A percentile compares a stretch with the other conserved stretches of the same genome.
Evolutionary conservation across 78 protist genomes (phyloP).

Genomic region (Dictyostelium capitatum): DNA sequence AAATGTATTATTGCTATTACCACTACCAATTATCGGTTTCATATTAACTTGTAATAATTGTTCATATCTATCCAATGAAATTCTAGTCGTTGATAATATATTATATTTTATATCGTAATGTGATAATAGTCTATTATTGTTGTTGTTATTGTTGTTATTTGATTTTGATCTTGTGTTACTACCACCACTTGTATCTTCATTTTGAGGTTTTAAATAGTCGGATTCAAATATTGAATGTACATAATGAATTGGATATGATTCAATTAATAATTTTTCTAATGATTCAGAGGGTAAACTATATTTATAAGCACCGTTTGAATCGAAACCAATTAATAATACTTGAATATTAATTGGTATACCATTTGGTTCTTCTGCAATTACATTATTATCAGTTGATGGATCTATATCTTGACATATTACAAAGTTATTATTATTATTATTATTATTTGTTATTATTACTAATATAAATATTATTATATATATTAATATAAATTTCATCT

Average conservation of each 20-base stretch:
- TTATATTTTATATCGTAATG: conserved; percentile 49
- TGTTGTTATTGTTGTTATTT: background rate
- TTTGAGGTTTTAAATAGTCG: conserved; percentile 10
- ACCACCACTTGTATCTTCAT: background rate
- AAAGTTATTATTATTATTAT: too few relatives aligned
- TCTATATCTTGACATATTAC: too few relatives aligned
- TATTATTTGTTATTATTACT: too few relatives aligned
- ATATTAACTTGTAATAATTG: conserved; percentile 7
- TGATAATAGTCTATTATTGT: background rate
- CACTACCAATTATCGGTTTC: background rate
- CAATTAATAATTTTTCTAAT: conserved; percentile 28
- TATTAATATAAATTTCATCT: too few relatives aligned
- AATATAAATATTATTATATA: too few relatives aligned
- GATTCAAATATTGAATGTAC: conserved; percentile 47
- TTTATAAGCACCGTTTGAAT: conserved; percentile 53
- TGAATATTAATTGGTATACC: conserved; percentile 49
- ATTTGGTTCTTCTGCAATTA: conserved; percentile 55
- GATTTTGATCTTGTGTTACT: background rate
- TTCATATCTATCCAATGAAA: conserved; percentile 21
- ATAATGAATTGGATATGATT: conserved; percentile 40
- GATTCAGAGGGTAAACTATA: conserved; percentile 19
- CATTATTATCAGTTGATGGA: background rate
- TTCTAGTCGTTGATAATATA: background rate
- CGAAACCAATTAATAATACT: conserved; percentile 59
- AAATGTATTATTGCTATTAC: background rate